Conservation (phyloP, 2,329 filamentous ascomycete species). For the Cryphonectria carpinicola region DNA sequence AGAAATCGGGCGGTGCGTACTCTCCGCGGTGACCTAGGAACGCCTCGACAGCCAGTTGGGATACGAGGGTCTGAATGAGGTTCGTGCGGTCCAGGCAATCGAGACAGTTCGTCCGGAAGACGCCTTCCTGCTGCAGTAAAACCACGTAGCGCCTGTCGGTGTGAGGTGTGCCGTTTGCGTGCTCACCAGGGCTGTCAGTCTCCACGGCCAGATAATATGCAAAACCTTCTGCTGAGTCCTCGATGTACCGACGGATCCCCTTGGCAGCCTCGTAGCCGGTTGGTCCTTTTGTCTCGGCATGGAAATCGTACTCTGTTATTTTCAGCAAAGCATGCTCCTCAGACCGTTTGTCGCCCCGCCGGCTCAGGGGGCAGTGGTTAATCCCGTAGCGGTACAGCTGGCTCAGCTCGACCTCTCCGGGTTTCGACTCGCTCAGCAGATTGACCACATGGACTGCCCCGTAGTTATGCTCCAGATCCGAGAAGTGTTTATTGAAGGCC, state of each 20-base stretch:
- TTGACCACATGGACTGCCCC: slow-evolving; percentile 93
- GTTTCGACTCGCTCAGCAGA: slow-evolving; percentile 86
- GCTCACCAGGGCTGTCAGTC: slow-evolving; percentile 51
- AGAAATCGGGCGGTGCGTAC: slow-evolving; percentile 77
- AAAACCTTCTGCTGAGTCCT: slow-evolving; percentile 80
- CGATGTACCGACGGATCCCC: slow-evolving; percentile 78
- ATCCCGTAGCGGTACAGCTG: slow-evolving; percentile 80
- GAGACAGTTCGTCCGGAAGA: slow-evolving; percentile 93
- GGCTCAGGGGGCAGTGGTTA: slow-evolving; percentile 71
- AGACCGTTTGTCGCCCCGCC: slow-evolving; percentile 56
- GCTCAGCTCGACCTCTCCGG: slow-evolving; percentile 83
- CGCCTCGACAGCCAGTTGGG: slow-evolving; percentile 85
- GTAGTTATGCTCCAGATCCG: slow-evolving; percentile 82
- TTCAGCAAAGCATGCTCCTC: slow-evolving; percentile 75
- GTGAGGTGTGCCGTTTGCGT: slow-evolving; percentile 44
- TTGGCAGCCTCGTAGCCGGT: slow-evolving; percentile 89
- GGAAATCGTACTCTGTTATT: slow-evolving; percentile 92
- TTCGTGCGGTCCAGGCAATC: slow-evolving; percentile 97
- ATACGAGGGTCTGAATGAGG: slow-evolving; percentile 93
- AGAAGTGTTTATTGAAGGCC: slow-evolving; percentile 94
- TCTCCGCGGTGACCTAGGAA: slow-evolving; percentile 78
- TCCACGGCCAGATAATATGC: slow-evolving; percentile 90
- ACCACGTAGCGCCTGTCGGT: slow-evolving; percentile 58
- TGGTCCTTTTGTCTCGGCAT: slow-evolving; percentile 87
- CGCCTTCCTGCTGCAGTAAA: slow-evolving; percentile 88